phyloP scores from a whole-genome alignment of 2,329 filamentous ascomycete species.

The Neonectria magnoliae region DNA sequence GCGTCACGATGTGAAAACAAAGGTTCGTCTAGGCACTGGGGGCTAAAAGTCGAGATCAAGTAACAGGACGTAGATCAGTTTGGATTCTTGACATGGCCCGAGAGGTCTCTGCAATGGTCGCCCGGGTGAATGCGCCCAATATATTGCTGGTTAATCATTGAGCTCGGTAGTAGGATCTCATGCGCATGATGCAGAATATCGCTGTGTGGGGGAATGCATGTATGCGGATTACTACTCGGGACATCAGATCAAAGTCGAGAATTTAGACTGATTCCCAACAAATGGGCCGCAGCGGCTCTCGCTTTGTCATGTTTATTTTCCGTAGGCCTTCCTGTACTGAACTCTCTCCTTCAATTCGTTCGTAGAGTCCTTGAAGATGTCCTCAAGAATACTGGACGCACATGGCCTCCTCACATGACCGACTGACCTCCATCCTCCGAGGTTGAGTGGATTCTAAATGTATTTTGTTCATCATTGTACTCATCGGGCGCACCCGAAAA shows the following conservation, averaged over 20 bases:
- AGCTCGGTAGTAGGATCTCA: not conserved
- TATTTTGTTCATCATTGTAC: not conserved
- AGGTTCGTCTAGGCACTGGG: not conserved
- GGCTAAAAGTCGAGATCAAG: not conserved
- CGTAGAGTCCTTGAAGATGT: not conserved
- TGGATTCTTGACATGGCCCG: conserved; percentile 6
- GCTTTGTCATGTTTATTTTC: not conserved
- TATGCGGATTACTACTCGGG: not conserved
- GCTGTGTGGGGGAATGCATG: not conserved
- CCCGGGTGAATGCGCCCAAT: conserved; percentile 1
- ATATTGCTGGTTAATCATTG: not conserved
- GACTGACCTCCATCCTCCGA: not conserved
- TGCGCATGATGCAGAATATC: not conserved
- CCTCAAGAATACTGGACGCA: not conserved
- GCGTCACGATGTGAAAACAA: not conserved
- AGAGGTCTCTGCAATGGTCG: not conserved
- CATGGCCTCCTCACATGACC: not conserved
- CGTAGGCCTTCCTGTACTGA: not conserved
- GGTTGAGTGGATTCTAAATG: not conserved
- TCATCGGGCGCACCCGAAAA: conserved; percentile 22
- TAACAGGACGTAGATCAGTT: not conserved
- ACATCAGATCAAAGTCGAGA: not conserved
- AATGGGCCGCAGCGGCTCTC: too few species aligned
- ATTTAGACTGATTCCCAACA: not conserved
- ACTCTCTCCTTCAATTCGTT: not conserved